Percentiles rank a stretch among this genome's conserved stretches.
These are phyloP conservation scores for Sedum album DNA, from an alignment of 164 flowering plant species.

Conservation along the genomic window DNA sequence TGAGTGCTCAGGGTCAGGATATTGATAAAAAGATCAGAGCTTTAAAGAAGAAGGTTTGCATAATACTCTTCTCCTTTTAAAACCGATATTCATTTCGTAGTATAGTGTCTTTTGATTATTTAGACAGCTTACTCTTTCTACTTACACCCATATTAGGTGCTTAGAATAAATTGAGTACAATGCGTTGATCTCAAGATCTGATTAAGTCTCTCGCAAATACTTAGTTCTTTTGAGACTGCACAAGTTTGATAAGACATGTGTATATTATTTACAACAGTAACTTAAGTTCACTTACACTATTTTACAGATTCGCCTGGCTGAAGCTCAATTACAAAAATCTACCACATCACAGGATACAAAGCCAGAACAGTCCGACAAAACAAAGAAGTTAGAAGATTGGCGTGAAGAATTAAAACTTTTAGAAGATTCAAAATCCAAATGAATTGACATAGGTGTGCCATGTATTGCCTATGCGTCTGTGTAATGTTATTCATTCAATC, in stretches of 20 bases:
- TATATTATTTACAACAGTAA: not conserved
- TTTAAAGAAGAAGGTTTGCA: slow-evolving; percentile 71
- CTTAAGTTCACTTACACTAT: not conserved
- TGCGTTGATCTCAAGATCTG: no score
- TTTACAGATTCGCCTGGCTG: slow-evolving; percentile 59
- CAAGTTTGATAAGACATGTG: not conserved
- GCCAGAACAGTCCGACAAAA: slow-evolving; percentile 52
- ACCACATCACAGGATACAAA: slow-evolving; percentile 24
- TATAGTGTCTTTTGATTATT: not conserved
- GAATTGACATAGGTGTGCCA: no score
- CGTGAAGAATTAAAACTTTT: slow-evolving; percentile 43
- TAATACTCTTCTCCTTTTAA: not conserved
- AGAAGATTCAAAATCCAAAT: slow-evolving; percentile 34
- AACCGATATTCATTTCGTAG: not conserved
- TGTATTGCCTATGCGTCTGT: no score
- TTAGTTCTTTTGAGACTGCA: not conserved
- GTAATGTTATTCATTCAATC: no score
- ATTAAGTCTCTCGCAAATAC: no score
- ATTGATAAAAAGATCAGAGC: slow-evolving; percentile 82
- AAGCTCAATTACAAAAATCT: slow-evolving; percentile 51
- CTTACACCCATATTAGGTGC: no score
- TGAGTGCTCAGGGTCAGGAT: slow-evolving; percentile 35
- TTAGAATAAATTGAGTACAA: no score
- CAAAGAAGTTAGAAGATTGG: slow-evolving; percentile 51
- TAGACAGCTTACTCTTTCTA: not conserved